Evolutionary conservation across 345 rosid species (phyloP), one percentile per base, ranked within the genome.

Genomic region (Bruguiera gymnorhiza): DNA sequence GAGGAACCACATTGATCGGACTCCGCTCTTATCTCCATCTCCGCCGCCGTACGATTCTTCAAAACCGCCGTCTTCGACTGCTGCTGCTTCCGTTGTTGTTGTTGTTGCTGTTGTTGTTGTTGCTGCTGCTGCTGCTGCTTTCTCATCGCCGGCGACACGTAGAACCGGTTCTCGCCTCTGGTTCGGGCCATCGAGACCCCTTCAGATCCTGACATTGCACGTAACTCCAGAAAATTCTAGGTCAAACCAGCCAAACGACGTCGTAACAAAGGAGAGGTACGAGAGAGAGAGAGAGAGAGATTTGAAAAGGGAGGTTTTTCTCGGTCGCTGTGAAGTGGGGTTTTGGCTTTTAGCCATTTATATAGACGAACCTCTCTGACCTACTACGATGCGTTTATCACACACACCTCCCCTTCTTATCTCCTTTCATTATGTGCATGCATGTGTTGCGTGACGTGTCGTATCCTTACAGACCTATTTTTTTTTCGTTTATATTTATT

Each of bases 131-230:
- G 76, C 36, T 70, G 85, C 56, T 69, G 78, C 63, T 67, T 76
- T 32, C 86, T 73, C 78, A 83, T 67, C 55, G 78, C 82, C 20
- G 84, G 84, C 15, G 84, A 73, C 60, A 79, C 78, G 62, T 83
- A 83, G 62, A 83, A 83, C 23, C 82, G 83, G 70, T 70, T 76
- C 57, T 80, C 86, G 18, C 84, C 84, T 21, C 81, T 72, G 63
- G 58, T 56, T 26, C 79, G 71, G 67, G 79, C 60, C 57, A 46
- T 63, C 46, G 78, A 75, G 39, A 73, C 71, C 54, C 81, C 76
- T 61, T 75, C 79, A 48, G 85, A 73, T 30, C 77, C 77, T 56
- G 86, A 78, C 86, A 79, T 79, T 73, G 58, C 65, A 59, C 9
- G 24, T 30, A 56, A 56, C 60, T 50, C 67, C n/a, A 36, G 15